phyloP scores from a whole-genome alignment of 2,329 filamentous ascomycete genomes.

The Penicillium frequentans region DNA sequence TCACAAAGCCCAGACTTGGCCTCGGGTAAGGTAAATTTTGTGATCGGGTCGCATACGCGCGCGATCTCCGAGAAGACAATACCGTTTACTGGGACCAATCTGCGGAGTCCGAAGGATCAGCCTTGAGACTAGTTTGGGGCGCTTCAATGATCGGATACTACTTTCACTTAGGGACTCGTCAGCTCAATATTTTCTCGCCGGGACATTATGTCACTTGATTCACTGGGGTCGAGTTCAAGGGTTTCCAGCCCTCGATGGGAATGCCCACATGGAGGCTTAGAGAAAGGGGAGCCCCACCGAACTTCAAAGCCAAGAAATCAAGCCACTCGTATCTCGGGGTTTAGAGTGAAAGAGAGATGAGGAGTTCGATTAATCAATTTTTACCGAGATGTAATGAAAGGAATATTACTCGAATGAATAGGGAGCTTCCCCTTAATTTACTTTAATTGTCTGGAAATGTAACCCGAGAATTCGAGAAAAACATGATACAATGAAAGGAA shows the following conservation, averaged over 20 bases:
- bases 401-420: not conserved
- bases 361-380: not conserved
- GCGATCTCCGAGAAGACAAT: not conserved
- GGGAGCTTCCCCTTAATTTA: conserved; percentile 1
- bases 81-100: not conserved
- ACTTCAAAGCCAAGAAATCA: not conserved
- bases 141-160: not conserved
- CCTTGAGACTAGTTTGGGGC: conserved; percentile 3
- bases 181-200: not conserved
- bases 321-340: not conserved
- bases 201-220: not conserved
- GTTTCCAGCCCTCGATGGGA: not conserved
- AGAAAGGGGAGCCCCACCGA: not conserved
- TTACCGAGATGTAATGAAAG: not conserved
- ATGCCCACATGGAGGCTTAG: not conserved
- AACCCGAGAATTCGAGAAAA: not conserved
- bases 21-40: not conserved
- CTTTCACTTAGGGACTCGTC: not conserved
- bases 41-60: conserved; percentile 5
- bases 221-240: not conserved
- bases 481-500: not conserved
- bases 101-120: conserved; percentile 4
- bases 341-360: not conserved
- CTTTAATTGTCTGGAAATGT: not conserved
- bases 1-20: not conserved